Evolutionary conservation across 2,329 filamentous ascomycete species (phyloP).

Genomic region (Colletotrichum tabaci): DNA sequence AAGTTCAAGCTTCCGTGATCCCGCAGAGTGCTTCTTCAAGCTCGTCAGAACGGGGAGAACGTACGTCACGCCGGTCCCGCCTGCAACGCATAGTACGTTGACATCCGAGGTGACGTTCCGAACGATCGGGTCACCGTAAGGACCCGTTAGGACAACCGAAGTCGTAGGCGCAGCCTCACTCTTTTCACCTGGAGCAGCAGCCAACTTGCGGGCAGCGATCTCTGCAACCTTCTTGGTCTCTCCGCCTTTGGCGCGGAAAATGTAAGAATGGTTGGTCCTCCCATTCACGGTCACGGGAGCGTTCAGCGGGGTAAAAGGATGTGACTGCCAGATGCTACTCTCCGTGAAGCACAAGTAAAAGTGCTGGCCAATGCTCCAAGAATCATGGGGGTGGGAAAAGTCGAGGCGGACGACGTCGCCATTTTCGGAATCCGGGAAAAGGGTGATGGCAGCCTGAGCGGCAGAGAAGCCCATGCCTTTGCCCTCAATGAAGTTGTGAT

Average conservation of each 20-base stretch:
- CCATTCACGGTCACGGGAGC: conserved; percentile 60
- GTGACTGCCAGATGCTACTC: conserved; percentile 79
- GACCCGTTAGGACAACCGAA: conserved; percentile 72
- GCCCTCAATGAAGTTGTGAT: conserved; percentile 67
- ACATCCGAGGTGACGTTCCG: conserved; percentile 56
- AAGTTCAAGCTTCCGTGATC: conserved; percentile 67
- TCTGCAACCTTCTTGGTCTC: conserved; percentile 71
- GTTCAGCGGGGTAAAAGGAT: conserved; percentile 78
- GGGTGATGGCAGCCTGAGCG: conserved; percentile 63
- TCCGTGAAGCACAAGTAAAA: conserved; percentile 80
- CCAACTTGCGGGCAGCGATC: conserved; percentile 57
- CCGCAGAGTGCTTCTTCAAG: conserved; percentile 46
- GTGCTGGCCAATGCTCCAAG: conserved; percentile 79
- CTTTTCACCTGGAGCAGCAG: conserved; percentile 38
- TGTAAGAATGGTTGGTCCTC: conserved; percentile 66
- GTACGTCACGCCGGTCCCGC: conserved; percentile 58
- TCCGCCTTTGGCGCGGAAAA: conserved; percentile 71
- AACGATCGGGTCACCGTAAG: conserved; percentile 71
- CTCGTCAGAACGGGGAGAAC: conserved; percentile 62
- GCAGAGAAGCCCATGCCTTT: conserved; percentile 68
- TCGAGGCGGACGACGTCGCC: conserved; percentile 77
- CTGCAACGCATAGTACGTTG: conserved; percentile 58
- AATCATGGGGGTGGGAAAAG: conserved; percentile 71
- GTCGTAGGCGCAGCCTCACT: conserved; percentile 55
- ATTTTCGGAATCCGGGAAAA: conserved; percentile 69